Conservation (phyloP, 1,284 basidiomycete species). For the Acaromyces ingoldii region DNA sequence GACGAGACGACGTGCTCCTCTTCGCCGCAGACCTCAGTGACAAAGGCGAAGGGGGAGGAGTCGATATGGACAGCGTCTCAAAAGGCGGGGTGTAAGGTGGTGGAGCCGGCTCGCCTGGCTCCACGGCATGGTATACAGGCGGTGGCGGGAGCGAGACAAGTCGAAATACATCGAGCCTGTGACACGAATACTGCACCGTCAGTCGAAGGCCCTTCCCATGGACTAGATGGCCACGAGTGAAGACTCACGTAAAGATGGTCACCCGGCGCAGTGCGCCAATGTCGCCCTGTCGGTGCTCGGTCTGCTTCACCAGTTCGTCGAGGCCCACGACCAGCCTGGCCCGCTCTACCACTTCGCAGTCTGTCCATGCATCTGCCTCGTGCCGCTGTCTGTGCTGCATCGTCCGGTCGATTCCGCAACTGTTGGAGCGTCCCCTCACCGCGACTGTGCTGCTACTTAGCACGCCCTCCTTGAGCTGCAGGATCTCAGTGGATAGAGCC, state of each 20-base stretch:
- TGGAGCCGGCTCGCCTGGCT: neutral
- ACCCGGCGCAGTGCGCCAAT: neutral
- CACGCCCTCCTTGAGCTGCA: neutral
- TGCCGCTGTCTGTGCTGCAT: too few species aligned
- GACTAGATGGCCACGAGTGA: neutral
- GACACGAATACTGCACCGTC: neutral
- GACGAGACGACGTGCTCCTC: too few species aligned
- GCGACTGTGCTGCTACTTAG: neutral
- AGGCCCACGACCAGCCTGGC: neutral
- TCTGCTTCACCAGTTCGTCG: neutral
- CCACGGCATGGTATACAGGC: neutral
- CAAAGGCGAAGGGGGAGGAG: too few species aligned
- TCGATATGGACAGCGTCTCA: too few species aligned
- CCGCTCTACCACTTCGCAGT: too few species aligned
- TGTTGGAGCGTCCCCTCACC: too few species aligned
- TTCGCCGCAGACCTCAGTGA: too few species aligned
- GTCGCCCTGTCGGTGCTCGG: neutral
- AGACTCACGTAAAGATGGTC: slow-evolving; percentile 2
- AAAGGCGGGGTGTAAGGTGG: too few species aligned
- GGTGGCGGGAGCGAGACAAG: neutral
- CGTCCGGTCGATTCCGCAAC: too few species aligned
- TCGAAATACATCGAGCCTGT: neutral
- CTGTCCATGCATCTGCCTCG: too few species aligned
- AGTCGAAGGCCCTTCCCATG: neutral
- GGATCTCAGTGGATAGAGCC: neutral